Base-by-base conservation (phyloP, 2,329 filamentous ascomycete genomes). In the Furcasterigmium furcatum region DNA sequence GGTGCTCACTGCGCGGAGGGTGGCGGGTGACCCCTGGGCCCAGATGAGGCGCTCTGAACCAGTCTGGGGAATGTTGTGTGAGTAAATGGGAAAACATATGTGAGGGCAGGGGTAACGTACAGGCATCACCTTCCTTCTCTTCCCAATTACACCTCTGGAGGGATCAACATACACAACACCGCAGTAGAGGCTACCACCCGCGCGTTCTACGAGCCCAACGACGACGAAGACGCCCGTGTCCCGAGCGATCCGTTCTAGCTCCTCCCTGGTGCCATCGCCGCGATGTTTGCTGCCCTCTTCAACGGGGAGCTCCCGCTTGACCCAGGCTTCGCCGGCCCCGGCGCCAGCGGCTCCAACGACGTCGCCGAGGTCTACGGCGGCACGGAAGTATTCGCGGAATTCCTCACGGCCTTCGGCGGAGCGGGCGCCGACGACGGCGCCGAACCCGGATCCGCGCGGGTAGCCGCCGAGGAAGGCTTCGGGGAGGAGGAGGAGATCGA, bases 391-490 rank as follows among this genome's bases (percentile, higher is more conserved):
- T 4, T 76, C 70, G 9, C 91, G 75, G 61, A 85, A 96, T 58
- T 95, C 89, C 21, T 95, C 89, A 16, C 91, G 79, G 5, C 91
- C 91, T 41, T 75, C 71, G 3, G 77, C 71, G 1, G 78, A 76
- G 30, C 91, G 83, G 14, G 76, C 73, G 4, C 91, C 91, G 6
- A 96, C 75, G 2, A 79, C 76, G 39, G 82, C 83, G 5, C 91
- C 91, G 58, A 96, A 96, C 42, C 73, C 72, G 51, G 84, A 85
- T 16, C 86, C 90, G 10, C 91, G 85, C 16, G 92, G 92, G 61
- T 96, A 96, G 2, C 91, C 92, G 39, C 92, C 92, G 2, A 96
- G 77, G 61, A 90, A 96, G 19, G 91, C 91, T 71, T 97, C 91
- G 0, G 92, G 92, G 50, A 96, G 91, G 43, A 96, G 81, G 22